A percentile compares a stretch with the other conserved stretches of the same genome.
phyloP scores from a whole-genome alignment of 345 rosid genomes.

The Eucalyptus microcorys region DNA sequence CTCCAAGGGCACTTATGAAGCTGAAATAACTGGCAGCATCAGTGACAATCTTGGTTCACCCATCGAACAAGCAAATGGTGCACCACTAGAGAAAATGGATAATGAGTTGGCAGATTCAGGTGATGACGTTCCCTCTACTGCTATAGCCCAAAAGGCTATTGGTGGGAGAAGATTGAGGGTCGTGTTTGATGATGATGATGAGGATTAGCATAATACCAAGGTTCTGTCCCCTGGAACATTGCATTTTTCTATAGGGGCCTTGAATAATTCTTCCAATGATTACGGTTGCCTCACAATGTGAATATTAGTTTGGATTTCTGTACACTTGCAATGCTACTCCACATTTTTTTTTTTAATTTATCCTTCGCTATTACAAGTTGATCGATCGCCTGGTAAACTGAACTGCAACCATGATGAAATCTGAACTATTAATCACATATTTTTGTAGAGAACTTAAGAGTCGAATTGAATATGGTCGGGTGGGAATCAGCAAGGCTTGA shows the following conservation, averaged over 20 bases:
- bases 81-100: slow-evolving; percentile 7
- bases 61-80: not conserved
- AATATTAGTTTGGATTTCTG: not conserved
- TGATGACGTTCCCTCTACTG: slow-evolving; percentile 8
- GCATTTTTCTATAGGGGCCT: not conserved
- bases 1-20: slow-evolving; percentile 7
- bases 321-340: not conserved
- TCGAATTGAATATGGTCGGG: not conserved
- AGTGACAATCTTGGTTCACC: not conserved
- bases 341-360: not conserved
- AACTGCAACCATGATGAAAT: not conserved
- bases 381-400: not conserved
- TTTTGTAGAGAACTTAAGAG: not conserved
- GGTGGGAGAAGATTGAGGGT: slow-evolving; percentile 49
- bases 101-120: slow-evolving; percentile 36
- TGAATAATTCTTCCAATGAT: not conserved
- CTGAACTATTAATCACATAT: not conserved
- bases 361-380: not conserved
- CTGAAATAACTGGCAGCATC: not conserved
- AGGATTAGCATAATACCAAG: slow-evolving; percentile 7
- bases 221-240: not conserved
- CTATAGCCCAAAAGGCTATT: slow-evolving; percentile 5
- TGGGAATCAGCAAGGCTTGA: not conserved
- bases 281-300: not conserved
- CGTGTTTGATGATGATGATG: slow-evolving; percentile 62